Conservation (phyloP, 192 early-diverging fungal species). For the Gigaspora rosea region DNA sequence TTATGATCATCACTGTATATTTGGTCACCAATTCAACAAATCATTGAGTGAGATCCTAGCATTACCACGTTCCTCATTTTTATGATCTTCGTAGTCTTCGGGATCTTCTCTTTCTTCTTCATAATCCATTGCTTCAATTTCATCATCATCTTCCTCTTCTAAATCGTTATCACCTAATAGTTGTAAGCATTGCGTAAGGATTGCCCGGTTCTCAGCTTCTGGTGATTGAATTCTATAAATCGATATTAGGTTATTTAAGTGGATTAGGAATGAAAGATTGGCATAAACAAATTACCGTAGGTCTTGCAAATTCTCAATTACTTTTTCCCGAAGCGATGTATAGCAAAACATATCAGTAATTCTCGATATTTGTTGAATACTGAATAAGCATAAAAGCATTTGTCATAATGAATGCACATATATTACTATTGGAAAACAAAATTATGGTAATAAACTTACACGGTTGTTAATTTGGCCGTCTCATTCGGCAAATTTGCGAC, state of each 20-base stretch:
- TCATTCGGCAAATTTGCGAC: neutral
- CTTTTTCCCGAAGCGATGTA: neutral
- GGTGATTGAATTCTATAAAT: neutral
- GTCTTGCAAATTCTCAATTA: neutral
- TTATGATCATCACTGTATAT: too few relatives aligned
- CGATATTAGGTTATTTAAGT: neutral
- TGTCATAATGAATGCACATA: too few relatives aligned
- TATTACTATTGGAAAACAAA: neutral
- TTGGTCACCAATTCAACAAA: neutral
- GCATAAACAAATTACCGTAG: neutral
- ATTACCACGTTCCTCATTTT: neutral
- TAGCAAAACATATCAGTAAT: neutral
- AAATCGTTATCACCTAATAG: neutral
- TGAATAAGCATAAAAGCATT: neutral
- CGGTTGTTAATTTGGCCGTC: neutral
- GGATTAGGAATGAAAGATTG: neutral
- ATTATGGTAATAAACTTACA: neutral
- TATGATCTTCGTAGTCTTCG: neutral
- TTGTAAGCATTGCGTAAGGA: neutral
- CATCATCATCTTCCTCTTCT: neutral
- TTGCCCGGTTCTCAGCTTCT: neutral
- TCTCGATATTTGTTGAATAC: neutral
- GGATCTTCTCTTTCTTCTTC: neutral
- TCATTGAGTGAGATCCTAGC: neutral
- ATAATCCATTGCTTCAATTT: slow-evolving; percentile 3